Evolutionary conservation across 1,284 basidiomycete species (phyloP).

Genomic region (Irpex sp.): DNA sequence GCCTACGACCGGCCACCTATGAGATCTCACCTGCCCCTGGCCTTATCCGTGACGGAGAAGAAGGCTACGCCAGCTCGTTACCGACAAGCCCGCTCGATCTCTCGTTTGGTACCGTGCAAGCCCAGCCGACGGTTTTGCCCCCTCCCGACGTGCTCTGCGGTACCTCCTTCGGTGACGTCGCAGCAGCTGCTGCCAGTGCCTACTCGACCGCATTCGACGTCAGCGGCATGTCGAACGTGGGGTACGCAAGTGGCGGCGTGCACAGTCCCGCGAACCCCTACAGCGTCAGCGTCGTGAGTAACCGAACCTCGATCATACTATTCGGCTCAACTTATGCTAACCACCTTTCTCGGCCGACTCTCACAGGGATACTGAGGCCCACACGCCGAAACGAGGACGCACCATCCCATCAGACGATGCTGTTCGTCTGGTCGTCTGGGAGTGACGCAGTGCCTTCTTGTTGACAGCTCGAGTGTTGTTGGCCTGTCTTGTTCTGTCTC

Average conservation of each 20-base stretch:
- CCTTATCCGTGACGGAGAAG: slow-evolving; percentile 25
- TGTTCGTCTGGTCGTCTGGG: neutral
- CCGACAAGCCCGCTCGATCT: slow-evolving; percentile 29
- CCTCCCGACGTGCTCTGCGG: neutral
- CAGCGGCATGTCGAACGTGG: neutral
- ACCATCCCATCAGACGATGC: neutral
- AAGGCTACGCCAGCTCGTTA: slow-evolving; percentile 25
- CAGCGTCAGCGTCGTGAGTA: neutral
- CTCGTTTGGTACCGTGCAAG: slow-evolving; percentile 12
- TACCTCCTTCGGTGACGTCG: neutral
- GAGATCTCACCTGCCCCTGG: slow-evolving; percentile 14
- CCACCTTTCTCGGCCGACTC: neutral
- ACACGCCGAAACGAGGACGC: neutral
- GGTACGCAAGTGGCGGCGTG: neutral
- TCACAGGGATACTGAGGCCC: neutral
- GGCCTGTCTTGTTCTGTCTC: neutral
- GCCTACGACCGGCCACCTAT: slow-evolving; percentile 7
- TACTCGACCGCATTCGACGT: neutral
- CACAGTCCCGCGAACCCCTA: neutral
- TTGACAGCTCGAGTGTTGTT: neutral
- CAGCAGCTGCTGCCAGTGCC: neutral
- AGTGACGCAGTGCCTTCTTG: neutral
- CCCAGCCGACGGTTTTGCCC: neutral
- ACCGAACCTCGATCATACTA: neutral
- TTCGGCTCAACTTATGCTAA: neutral